Evolutionary conservation across 73 alveolate species (phyloP).

Genomic region (Paramecium primaurelia): DNA sequence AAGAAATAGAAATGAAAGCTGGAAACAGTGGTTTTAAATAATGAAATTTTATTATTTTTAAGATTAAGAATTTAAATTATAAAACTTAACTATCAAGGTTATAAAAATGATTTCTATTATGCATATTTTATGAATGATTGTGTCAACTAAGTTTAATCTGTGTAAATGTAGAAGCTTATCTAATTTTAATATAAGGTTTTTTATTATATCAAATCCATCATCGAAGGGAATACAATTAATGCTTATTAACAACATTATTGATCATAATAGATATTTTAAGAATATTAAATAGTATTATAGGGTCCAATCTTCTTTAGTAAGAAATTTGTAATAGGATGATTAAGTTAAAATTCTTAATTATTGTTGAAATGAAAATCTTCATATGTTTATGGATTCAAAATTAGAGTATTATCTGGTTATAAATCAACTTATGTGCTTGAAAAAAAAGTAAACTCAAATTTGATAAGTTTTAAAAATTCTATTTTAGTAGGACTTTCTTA

Average conservation of each 20-base stretch:
- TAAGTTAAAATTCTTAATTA: background rate
- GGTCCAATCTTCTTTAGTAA: background rate
- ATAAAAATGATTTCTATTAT: background rate
- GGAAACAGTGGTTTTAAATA: background rate
- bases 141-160: background rate
- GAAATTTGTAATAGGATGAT: background rate
- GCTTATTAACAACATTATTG: background rate
- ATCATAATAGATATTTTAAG: background rate
- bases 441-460: background rate
- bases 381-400: background rate
- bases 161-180: background rate
- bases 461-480: background rate
- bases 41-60: constrained; percentile 5
- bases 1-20: constrained; percentile 12
- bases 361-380: background rate
- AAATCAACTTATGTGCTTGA: background rate
- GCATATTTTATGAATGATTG: background rate
- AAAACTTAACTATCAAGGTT: background rate
- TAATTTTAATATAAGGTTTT: background rate
- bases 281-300: background rate
- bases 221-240: background rate
- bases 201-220: background rate
- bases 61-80: background rate
- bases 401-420: background rate
- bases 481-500: background rate